Percentiles rank a stretch among this genome's conserved stretches.
Evolutionary conservation across 768 basidiomycete species (phyloP).

Genomic region (Mycena latifolia): DNA sequence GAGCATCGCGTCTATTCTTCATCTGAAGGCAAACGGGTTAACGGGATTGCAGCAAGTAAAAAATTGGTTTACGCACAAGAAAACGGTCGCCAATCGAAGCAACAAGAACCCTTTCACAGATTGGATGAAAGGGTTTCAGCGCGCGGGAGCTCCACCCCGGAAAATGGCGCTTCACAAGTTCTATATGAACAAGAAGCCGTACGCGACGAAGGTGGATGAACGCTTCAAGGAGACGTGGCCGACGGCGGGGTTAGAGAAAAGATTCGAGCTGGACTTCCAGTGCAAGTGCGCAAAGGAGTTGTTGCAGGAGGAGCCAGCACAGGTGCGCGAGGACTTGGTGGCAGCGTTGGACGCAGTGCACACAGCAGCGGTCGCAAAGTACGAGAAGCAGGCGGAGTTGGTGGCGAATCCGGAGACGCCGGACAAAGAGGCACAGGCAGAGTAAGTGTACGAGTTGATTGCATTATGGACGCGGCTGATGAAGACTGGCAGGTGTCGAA

Average conservation of each 20-base stretch:
- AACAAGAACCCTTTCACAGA: neutral
- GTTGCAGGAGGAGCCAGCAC: neutral
- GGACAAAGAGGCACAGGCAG: neutral
- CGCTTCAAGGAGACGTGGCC: neutral
- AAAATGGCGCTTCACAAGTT: neutral
- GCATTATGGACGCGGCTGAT: neutral
- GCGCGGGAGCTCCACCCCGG: neutral
- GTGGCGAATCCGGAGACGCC: neutral
- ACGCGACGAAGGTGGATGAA: neutral
- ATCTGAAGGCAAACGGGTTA: too few relatives aligned
- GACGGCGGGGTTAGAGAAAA: neutral
- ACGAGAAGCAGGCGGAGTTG: neutral
- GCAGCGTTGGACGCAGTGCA: neutral
- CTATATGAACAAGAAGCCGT: slow-evolving; percentile 4
- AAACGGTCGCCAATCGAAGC: neutral
- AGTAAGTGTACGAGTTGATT: slow-evolving; percentile 2
- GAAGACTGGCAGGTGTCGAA: neutral
- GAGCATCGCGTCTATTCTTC: too few relatives aligned
- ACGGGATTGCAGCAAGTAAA: too few relatives aligned
- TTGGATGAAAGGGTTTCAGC: neutral
- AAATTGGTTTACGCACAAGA: slow-evolving; percentile 10
- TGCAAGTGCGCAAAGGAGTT: slow-evolving; percentile 15
- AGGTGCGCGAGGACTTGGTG: neutral
- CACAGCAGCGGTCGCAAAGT: neutral
- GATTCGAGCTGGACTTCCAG: neutral